Evolutionary conservation across 116 monocot genomes (phyloP).

Genomic region (Cymodocea nodosa): DNA sequence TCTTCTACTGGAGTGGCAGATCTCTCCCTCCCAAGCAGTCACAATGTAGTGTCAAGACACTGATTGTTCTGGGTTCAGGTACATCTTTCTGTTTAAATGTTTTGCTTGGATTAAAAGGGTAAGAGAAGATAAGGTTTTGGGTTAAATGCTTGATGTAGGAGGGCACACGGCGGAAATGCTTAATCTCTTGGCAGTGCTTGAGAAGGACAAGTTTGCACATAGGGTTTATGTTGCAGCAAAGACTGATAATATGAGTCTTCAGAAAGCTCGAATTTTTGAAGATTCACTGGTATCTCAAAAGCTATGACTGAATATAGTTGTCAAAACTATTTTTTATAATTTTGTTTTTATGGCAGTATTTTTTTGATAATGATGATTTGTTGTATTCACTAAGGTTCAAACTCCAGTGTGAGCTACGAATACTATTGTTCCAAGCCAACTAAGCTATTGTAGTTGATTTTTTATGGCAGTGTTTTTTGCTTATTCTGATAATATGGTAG

Average conservation of each 20-base stretch:
- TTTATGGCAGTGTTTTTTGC: too few relatives aligned
- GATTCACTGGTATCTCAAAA: slow-evolving; percentile 23
- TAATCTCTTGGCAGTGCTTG: slow-evolving; percentile 49
- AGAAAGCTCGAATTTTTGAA: slow-evolving; percentile 60
- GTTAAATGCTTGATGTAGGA: slow-evolving; percentile 20
- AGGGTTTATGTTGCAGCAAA: slow-evolving; percentile 64
- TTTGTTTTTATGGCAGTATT: neutral
- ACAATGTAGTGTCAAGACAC: neutral
- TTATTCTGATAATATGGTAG: too few relatives aligned
- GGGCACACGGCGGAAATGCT: slow-evolving; percentile 97
- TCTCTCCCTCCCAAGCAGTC: neutral
- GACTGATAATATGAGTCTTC: slow-evolving; percentile 87
- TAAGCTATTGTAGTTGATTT: too few relatives aligned
- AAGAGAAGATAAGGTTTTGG: neutral
- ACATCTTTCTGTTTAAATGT: neutral
- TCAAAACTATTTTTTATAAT: neutral
- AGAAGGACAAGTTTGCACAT: slow-evolving; percentile 47
- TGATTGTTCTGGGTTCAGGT: slow-evolving; percentile 9
- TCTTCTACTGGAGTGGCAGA: slow-evolving; percentile 1
- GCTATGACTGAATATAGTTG: neutral
- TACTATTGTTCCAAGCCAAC: too few relatives aligned
- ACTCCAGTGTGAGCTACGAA: too few relatives aligned
- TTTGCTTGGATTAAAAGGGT: neutral
- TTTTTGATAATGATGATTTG: neutral
- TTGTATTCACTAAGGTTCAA: too few relatives aligned